phyloP scores from a whole-genome alignment of 106 monocot genomes.

The Vanilla planifolia region DNA sequence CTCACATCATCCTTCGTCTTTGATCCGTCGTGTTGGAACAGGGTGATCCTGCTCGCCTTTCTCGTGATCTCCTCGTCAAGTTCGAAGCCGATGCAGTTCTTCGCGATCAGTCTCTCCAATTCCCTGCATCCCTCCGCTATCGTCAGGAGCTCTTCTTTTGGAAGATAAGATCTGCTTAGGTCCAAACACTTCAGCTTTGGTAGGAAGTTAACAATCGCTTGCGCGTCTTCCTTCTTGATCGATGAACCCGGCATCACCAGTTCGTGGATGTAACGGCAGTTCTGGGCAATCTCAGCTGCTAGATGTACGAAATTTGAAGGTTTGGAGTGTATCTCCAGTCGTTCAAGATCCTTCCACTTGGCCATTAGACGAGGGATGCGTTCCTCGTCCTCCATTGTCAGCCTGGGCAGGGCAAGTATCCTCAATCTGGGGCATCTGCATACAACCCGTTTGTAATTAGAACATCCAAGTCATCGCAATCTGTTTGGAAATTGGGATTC shows the following conservation, averaged over 20 bases:
- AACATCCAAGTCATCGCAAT: no score
- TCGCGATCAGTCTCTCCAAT: neutral
- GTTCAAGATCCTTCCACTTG: neutral
- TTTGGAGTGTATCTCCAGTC: neutral
- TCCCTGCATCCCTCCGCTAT: conserved; percentile 1
- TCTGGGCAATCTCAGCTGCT: neutral
- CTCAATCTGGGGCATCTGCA: conserved; percentile 1
- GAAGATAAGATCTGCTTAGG: neutral
- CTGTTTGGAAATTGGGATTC: no score
- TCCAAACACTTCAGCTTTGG: neutral
- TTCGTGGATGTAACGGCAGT: neutral
- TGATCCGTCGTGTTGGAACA: neutral
- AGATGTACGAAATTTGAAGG: neutral
- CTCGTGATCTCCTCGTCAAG: conserved; percentile 1
- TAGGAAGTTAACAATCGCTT: neutral
- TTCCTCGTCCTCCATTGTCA: neutral
- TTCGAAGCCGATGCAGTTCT: neutral
- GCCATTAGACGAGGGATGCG: neutral
- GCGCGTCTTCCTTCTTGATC: neutral
- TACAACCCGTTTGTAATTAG: neutral
- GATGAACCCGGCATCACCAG: neutral
- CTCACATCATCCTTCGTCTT: neutral
- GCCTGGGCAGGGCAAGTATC: neutral
- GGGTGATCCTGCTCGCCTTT: neutral
- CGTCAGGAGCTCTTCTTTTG: neutral